Evolutionary conservation across 2,329 filamentous ascomycete species (phyloP), one percentile per base, ranked within the genome.

Genomic region (Cercospora sp.): DNA sequence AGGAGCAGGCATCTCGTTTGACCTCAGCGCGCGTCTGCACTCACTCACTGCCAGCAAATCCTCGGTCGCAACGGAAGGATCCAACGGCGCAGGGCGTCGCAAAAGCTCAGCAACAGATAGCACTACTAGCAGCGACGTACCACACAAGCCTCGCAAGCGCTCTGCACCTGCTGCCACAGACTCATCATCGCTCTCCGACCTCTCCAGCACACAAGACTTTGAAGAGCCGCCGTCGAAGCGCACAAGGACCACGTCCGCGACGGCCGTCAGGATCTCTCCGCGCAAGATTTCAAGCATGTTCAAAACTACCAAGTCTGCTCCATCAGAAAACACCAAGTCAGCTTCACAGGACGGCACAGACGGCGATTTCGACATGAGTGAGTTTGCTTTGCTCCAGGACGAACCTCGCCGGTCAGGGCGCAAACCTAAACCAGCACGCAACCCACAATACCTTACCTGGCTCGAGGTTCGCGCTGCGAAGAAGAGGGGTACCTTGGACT

Each of bases 401-500:
- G 94, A 97, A 86, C 92, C 93, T 67, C 91, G 95, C 80, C 92
- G 95, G 78, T 99, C 95, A 51, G 94, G 95, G 72, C 91, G 95
- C 77, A 93, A 94, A 75, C 98, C 95, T 71, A 99, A 99, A 95
- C 79, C 94, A 97, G 76, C 93, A 98, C 81, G 34, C 7, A 65
- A 65, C 16, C 62, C 62, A 3, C 49, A 65, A 10, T 65, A 28
- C 12, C 28, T 59, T 8, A 59, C 53, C 3, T 65, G 62, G 62
- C 8, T 65, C 1, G 53, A 65, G 7, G 62, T 65, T 53, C 21
- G 21, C 9, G 49, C 49, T 21, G 49, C 49, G 7, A 53, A 53
- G 49, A 53, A 53, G 13, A 53, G 49, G 49, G 37, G 37, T 8
- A 43, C 37, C 37, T 43, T 43, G 37, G 37, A 43, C n/a, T 43